Evolutionary conservation across 2,329 filamentous ascomycete genomes (phyloP), one percentile per base, ranked within the genome.

Genomic region (Alternaria infectoria): DNA sequence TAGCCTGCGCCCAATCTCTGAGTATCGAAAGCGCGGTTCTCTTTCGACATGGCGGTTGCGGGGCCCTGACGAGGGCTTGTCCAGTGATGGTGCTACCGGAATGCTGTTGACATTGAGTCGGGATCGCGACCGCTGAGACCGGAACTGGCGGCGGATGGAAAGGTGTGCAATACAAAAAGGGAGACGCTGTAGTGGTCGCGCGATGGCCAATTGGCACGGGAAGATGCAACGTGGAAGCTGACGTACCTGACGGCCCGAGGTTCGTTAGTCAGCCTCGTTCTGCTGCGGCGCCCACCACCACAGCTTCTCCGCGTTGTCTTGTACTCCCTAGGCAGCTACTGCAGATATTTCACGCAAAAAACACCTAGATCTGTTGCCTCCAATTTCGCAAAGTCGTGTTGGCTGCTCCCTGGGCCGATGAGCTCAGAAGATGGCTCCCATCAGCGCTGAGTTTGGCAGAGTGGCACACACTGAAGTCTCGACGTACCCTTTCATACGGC

Each of bases 161-260:
- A 13, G 36, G 23, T 19, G 19, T 46, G 43, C 46, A 43, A 32
- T 19, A 15, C 19, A 50, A 30, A 30, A 51, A 60, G 44, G 55
- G 49, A 58, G 43, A 63, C 47, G 63, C 54, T 59, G 43, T 54
- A 67, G 58, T 64, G 54, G 62, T 64, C 61, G 67, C 63, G 56
- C 61, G 64, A 59, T 64, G 68, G 67, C 73, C 69, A 74, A 73
- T 70, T 69, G 65, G 64, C 63, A 65, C 55, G 54, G 64, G 68
- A 77, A 78, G 74, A 74, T 72, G 76, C 72, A 74, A 77, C 75
- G 76, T 78, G 75, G 75, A 76, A 67, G 74, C 71, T 76, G 61
- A 63, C 57, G 61, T 63, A 62, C 40, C 49, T 54, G 47, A 23
- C 59, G 59, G 59, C 47, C 59, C 59, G 59, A 59, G 43, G 59